Base-by-base conservation (phyloP, 2,329 filamentous ascomycete genomes). In the Leptosphaerulina australis region DNA sequence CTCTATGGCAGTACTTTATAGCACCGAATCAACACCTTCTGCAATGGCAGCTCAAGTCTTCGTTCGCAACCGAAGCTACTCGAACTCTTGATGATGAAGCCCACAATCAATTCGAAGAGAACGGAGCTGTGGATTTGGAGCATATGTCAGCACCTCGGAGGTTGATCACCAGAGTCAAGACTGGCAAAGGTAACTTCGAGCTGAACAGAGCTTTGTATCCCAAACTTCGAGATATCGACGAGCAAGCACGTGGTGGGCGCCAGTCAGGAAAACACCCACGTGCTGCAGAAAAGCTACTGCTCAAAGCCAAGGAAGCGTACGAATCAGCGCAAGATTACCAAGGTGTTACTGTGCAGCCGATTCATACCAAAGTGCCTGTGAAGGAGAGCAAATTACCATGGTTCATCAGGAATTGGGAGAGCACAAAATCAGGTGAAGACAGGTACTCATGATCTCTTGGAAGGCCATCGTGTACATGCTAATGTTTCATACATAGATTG, bases 1-100 rank as follows among this genome's bases (percentile, higher is more conserved):
- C 55, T 21, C 58, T 73, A 20, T 72, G 66, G 67, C 68, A 69
- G 53, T 62, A 71, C 28, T 72, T 72, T 44, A 51, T 68, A 38
- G 45, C 55, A 21, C 60, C 64, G 10, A 46, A 41, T 28, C 43
- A 47, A 43, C 41, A 38, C 17, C 29, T 44, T 21, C 36, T 41
- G 33, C 50, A 38, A 31, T 62, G 56, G 15, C 59, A 52, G 35
- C 63, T 58, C 31, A 54, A 55, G 8, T 54, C 50, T 4, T 63
- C 62, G 30, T 59, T 61, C 15, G 53, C 58, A 14, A 45, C 53
- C 7, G 46, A 46, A 20, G 21, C 57, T 26, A 10, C 40, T 17
- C 53, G 15, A 31, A 14, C 12, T 26, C 26, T 11, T 9, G 12
- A 31, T 14, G 25, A 17, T 15, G 36, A 20, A 12, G n/a, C n/a